Base-by-base conservation (phyloP, 306 rosid species). In the Echinosophora koreensis region DNA sequence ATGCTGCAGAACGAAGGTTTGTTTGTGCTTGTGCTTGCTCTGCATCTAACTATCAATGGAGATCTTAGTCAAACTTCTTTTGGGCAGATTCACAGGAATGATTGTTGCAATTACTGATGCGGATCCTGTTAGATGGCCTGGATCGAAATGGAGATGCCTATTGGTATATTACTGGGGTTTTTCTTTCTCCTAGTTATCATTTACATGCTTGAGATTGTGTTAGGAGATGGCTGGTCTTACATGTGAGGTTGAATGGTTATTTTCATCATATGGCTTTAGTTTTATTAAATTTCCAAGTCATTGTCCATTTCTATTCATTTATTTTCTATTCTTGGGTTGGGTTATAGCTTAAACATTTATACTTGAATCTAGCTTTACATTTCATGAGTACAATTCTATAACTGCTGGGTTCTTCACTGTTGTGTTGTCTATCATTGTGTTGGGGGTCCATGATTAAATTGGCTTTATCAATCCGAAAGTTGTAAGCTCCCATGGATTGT, bases 81-180 rank as follows among this genome's bases (percentile, higher is more conserved):
- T 82, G 51, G 42, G 70, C 92, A 94, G 98, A 81, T 86, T 82
- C 79, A 79, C 97, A 17, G 98, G 98, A 78, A 74, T 90, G 39
- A 69, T 94, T 56, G 77, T 89, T 69, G 94, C 97, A 80, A 72
- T 85, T 61, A 47, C 83, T 46, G 97, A 91, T 63, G 71, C 82
- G 78, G 96, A 94, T 87, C 89, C 98, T 69, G 73, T 85, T 22
- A 88, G 94, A 80, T 94, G 98, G 97, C 86, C 98, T 10, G 89
- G 94, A 74, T 94, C 98, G 51, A 90, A 90, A 83, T 94, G 98
- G 98, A 91, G 84, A 89, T 90, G 97, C 76, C 78, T 94, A 17
- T 38, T 86, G 88, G 97, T 94, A 89, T 22, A 11, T 62, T 28
- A 27, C 41, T 49, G 44, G 34, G 16, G 18, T 28, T 56, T 18